These are phyloP conservation scores for Oryza glaberrima DNA, from an alignment of 176 grass and related monocot species.

Conservation along the genomic window DNA sequence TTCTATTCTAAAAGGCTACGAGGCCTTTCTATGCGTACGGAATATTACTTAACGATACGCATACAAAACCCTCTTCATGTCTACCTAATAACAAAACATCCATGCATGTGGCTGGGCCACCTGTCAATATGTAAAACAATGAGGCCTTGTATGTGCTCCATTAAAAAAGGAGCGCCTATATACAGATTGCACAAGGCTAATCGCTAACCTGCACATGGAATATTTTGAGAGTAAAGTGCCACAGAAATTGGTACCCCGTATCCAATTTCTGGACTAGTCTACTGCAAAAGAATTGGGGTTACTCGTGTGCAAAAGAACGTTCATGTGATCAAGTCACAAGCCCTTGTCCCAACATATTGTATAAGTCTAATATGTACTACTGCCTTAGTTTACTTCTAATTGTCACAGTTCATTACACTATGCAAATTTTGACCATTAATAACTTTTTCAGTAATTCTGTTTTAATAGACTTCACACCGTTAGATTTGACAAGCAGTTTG, in stretches of 20 bases:
- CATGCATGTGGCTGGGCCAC: not conserved
- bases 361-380: not conserved
- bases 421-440: not conserved
- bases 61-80: not conserved
- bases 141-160: not conserved
- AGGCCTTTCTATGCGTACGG: not conserved
- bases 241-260: not conserved
- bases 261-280: not conserved
- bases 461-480: not conserved
- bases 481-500: not conserved
- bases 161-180: not conserved
- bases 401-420: too few relatives aligned
- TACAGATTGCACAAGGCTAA: not conserved
- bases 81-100: not conserved
- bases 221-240: constrained; percentile 31
- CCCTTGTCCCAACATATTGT: constrained; percentile 17
- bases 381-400: too few relatives aligned
- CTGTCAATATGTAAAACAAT: not conserved
- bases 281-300: constrained; percentile 4
- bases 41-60: not conserved
- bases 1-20: constrained; percentile 1
- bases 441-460: not conserved
- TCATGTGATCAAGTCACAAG: constrained; percentile 19
- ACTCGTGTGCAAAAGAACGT: not conserved
- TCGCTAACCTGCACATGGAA: not conserved